Base-by-base conservation (phyloP, 2,329 filamentous ascomycete species). In the Colletotrichum sp. region DNA sequence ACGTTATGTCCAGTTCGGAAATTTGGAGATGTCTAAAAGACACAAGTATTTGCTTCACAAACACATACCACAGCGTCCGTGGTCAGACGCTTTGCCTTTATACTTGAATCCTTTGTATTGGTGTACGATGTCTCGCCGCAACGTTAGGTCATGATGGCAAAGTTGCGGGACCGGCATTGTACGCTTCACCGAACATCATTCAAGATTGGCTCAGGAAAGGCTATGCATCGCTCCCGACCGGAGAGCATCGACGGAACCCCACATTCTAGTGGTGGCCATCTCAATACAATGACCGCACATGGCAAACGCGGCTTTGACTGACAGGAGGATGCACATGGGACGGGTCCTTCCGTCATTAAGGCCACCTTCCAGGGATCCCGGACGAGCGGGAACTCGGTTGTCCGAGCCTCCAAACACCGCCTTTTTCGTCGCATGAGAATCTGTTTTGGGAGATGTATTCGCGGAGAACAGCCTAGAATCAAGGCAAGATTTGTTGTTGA, bases 341-440 rank as follows among this genome's bases (percentile, higher is more conserved):
- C 61, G 61, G 6, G 24, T 36, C 61, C 61, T 65, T 65, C 34
- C 21, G 34, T 65, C 61, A 43, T 43, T 8, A 43, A 65, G n/a
- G 21, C 15, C 34, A 16, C 34, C n/a, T 26, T 26, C 61, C 24
- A 38, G 61, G 61, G 21, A 43, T 26, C 34, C 61, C 24, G 32
- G 61, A 21, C n/a, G 32, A 18, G 13, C 58, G 58, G 30, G 9
- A 10, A n/a, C 28, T 21, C 30, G 58, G 28, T 61, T 61, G 26
- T 32, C 58, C 58, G 28, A 30, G 15, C 28, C 58, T 32, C 43
- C 43, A 21, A 52, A 52, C 21, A 52, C 43, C 43, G 43, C 4
- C 43, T 52, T 52, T 6, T 52, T 13, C 43, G 6, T 52, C 43
- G 43, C 43, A 52, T 21, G 43, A 52, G 10, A 52, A 15, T 52